These are phyloP conservation scores for Vanrija sp. DNA, from an alignment of 1,284 basidiomycete species.

Conservation along the genomic window DNA sequence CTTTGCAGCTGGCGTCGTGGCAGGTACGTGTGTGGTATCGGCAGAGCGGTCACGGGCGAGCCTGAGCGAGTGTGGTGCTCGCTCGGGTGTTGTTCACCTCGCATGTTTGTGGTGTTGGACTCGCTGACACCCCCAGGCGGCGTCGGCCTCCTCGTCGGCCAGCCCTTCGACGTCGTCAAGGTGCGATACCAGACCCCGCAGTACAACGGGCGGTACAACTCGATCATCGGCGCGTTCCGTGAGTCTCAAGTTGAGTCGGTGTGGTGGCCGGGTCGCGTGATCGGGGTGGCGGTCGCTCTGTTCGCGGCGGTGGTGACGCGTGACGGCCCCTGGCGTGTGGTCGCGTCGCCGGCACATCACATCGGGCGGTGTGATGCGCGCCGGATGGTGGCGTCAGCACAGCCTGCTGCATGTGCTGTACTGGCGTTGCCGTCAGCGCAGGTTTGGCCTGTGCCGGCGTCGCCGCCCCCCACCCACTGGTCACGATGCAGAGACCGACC, in stretches of 20 bases:
- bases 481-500: no score
- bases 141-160: conserved; percentile 49
- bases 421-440: no score
- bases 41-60: no score
- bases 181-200: conserved; percentile 47
- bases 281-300: background rate
- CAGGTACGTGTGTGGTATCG: conserved; percentile 23
- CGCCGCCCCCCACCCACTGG: no score
- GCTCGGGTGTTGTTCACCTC: background rate
- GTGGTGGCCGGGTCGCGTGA: background rate
- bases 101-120: no score
- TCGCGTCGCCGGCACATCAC: no score
- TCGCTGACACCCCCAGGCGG: conserved; percentile 28
- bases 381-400: no score
- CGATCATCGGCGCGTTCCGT: conserved; percentile 43
- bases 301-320: background rate
- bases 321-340: no score
- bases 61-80: background rate
- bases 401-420: no score
- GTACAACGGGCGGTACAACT: conserved; percentile 39
- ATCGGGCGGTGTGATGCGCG: no score
- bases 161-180: conserved; percentile 49
- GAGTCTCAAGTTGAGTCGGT: conserved; percentile 10
- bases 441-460: no score
- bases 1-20: conserved; percentile 45